Conservation (phyloP, 805 yeast species). For the Barnettozyma siamensis region DNA sequence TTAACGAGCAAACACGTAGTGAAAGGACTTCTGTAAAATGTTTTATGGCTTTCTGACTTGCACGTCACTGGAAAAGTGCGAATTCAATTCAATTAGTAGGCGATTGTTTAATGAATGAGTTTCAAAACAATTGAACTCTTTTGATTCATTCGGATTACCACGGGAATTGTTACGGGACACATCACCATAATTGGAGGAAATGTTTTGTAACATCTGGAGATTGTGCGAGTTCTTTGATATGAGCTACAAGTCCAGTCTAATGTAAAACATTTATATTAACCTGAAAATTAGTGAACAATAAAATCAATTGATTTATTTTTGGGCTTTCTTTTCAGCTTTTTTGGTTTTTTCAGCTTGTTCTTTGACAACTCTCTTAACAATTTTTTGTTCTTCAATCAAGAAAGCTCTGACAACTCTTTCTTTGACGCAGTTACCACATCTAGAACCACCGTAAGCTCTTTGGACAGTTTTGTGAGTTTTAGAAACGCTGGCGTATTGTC, state of each 20-base stretch:
- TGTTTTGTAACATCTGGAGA: too few species aligned
- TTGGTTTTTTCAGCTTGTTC: slow-evolving; percentile 89
- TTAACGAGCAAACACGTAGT: too few species aligned
- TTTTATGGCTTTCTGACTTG: too few species aligned
- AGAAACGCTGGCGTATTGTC: slow-evolving; percentile 91
- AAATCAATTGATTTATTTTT: slow-evolving; percentile 17
- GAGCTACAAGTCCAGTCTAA: neutral
- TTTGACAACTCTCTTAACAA: slow-evolving; percentile 98
- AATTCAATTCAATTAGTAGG: too few species aligned
- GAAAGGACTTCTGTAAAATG: too few species aligned
- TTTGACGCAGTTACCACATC: slow-evolving; percentile 98
- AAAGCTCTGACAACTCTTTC: slow-evolving; percentile 99
- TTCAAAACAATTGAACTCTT: neutral
- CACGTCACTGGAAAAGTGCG: too few species aligned
- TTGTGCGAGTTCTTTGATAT: too few species aligned
- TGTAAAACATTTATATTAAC: slow-evolving; percentile 5
- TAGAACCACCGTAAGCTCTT: slow-evolving; percentile 99
- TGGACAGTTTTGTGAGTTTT: slow-evolving; percentile 97
- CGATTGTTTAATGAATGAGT: too few species aligned
- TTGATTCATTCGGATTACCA: neutral
- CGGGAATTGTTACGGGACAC: slow-evolving; percentile 6
- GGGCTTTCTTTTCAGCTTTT: slow-evolving; percentile 44
- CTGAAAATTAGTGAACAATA: neutral
- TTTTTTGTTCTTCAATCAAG: slow-evolving; percentile 99
- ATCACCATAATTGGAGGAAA: too few species aligned